Evolutionary conservation across 2,329 filamentous ascomycete species (phyloP), one percentile per base, ranked within the genome.

Genomic region (Gaeumannomyces sp.): DNA sequence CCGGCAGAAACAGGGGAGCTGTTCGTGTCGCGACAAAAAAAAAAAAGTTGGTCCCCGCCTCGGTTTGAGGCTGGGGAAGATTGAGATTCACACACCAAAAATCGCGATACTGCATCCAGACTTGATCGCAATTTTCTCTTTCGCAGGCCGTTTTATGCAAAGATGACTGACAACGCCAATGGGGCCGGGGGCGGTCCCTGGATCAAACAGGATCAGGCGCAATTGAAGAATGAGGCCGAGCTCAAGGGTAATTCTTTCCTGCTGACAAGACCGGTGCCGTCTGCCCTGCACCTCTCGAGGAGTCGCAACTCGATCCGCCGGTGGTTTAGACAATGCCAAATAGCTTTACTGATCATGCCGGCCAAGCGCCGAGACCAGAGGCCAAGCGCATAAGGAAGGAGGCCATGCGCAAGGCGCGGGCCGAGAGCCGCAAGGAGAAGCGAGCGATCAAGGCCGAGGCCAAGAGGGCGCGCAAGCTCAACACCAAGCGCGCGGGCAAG

Each of bases 391-490:
- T 71, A 66, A 67, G 67, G 64, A 65, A 73, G 63, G 66, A 73
- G 63, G 69, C 73, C 50, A 69, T 71, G 64, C 71, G 72, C 62
- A 38, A 69, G 50, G 59, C 64, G 56, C 71, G 72, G 67, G 66
- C 72, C 63, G 72, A 71, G 64, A 66, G 66, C 59, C 72, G 78
- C 61, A 76, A 75, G 65, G 75, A 73, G 66, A 80, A 79, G 70
- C 76, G 74, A 19, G 68, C 69, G 25, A 66, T 67, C 64, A 75
- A 75, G 70, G 69, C 76, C 22, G 75, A 75, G 68, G 76, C 74
- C 63, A 79, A 78, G 71, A 71, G 71, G 60, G 74, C 74, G 28
- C 76, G 75, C 65, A 78, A 79, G 68, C 66, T 67, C 45, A 76
- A 76, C 59, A 67, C 72, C 45, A 65, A 69, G 65, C 71, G 70